Evolutionary conservation across 2,329 filamentous ascomycete species (phyloP).

Genomic region (Botryotinia narcissicola): DNA sequence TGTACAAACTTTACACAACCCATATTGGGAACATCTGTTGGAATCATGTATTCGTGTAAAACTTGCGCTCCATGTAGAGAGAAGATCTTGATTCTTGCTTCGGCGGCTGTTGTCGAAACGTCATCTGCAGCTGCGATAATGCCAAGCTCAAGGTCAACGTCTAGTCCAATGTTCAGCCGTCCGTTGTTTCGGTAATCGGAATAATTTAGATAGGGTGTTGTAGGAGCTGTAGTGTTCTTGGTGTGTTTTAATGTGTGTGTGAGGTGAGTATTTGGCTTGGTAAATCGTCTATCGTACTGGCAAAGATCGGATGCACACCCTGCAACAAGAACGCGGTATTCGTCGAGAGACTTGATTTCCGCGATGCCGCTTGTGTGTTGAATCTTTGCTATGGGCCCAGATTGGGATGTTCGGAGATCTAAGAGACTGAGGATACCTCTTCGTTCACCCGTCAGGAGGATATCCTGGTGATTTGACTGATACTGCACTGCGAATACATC

Average conservation of each 20-base stretch:
- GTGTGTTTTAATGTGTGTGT: slow-evolving; percentile 15
- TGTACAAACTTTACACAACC: slow-evolving; percentile 29
- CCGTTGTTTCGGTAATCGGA: slow-evolving; percentile 50
- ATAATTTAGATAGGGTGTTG: slow-evolving; percentile 48
- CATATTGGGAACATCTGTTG: slow-evolving; percentile 1
- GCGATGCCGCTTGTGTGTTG: slow-evolving; percentile 44
- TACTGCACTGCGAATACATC: slow-evolving; percentile 51
- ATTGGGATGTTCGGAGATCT: slow-evolving; percentile 38
- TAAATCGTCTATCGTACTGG: slow-evolving; percentile 57
- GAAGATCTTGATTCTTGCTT: slow-evolving; percentile 29
- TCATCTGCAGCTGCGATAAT: slow-evolving; percentile 48
- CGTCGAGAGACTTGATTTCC: slow-evolving; percentile 50
- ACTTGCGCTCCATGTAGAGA: slow-evolving; percentile 30
- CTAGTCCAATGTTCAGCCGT: slow-evolving; percentile 51
- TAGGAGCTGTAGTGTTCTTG: slow-evolving; percentile 13
- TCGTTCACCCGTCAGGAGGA: slow-evolving; percentile 53
- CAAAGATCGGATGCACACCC: slow-evolving; percentile 51
- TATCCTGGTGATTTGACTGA: slow-evolving; percentile 43
- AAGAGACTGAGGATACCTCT: slow-evolving; percentile 39
- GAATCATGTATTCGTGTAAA: slow-evolving; percentile 4
- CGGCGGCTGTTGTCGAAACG: background rate
- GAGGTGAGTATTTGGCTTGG: background rate
- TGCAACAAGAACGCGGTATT: slow-evolving; percentile 52
- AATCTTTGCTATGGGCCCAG: slow-evolving; percentile 26
- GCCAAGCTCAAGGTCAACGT: slow-evolving; percentile 47